Percentiles rank a stretch among this genome's conserved stretches.
Conservation (phyloP, 352 stramenopile genomes). For the Elongisporangium undulatum region DNA sequence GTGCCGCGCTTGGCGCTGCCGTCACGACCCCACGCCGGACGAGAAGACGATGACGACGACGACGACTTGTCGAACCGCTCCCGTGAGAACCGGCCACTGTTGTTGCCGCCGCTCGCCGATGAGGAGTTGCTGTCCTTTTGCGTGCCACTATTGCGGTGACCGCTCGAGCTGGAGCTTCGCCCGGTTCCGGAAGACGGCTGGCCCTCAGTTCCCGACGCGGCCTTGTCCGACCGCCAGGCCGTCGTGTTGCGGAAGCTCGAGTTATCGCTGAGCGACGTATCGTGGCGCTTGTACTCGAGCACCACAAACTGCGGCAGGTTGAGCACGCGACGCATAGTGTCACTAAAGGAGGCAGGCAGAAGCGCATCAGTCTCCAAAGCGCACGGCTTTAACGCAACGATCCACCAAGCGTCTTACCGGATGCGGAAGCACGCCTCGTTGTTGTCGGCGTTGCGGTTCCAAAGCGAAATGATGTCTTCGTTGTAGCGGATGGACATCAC, state of each 20-base stretch:
- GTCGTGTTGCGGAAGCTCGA: constrained; percentile 80
- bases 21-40: constrained; percentile 54
- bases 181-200: not conserved
- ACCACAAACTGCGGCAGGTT: constrained; percentile 90
- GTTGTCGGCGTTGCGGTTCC: constrained; percentile 93
- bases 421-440: constrained; percentile 85
- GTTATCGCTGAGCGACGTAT: constrained; percentile 81
- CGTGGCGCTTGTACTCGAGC: constrained; percentile 91
- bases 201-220: constrained; percentile 15
- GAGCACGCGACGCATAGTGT: constrained; percentile 87
- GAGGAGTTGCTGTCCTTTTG: constrained; percentile 4
- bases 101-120: constrained; percentile 14
- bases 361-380: too few species aligned
- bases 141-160: constrained; percentile 3
- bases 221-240: constrained; percentile 64
- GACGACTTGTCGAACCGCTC: constrained; percentile 33
- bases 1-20: constrained; percentile 12
- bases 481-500: constrained; percentile 91
- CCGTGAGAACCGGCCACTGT: constrained; percentile 46
- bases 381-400: not conserved
- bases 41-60: constrained; percentile 17
- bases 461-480: constrained; percentile 94
- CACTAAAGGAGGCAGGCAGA: too few species aligned
- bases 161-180: not conserved
- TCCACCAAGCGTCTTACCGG: constrained; percentile 24